Evolutionary conservation across 257 asterid species (phyloP), one percentile per base, ranked within the genome.

Genomic region (Anisodus acutangulus): DNA sequence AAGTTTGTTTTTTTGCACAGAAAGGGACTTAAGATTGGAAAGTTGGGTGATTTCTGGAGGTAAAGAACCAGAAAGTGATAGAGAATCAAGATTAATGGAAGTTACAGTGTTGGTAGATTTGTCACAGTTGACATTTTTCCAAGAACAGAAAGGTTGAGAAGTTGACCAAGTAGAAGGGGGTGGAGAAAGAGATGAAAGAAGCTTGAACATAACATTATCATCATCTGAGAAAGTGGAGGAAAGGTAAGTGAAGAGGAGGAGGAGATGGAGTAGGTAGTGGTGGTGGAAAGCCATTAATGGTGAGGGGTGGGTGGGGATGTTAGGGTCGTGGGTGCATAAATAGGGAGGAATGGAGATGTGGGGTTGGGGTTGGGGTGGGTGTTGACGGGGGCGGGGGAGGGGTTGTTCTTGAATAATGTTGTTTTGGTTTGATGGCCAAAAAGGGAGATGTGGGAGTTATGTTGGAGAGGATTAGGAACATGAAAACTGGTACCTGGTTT

Each of bases 141-240:
- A 95, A 31, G 68, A 57, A 87, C 98, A 95, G 90, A 91, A 93
- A 57, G 69, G 87, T 9, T 87, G 35, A 82, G 89, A 45, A 82
- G 88, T 35, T 10, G 91, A 85, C 98, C 98, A 95, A 78, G 97
- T 96, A 9, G 90, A 8, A 37, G 99, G 98, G 8, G 91, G 7
- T 4, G 92, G 84, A 19, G 98, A 86, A 79, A 95, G 88, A 35
- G 97, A 80, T 67, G 92, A 16, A 74, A 91, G 90, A 62, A 95
- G 91, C n/a, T 54, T 82, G 4, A 87, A 79, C 99, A 95, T 95
- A 64, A 82, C 89, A 86, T 91, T 83, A 35, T 94, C 85, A 87
- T 95, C 98, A 78, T 95, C 98, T 82, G 97, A 92, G 84, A 83
- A 79, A 72, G 95, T 85, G 84, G 86, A 83, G 84, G 85, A 54